Percentiles rank a stretch among this genome's conserved stretches.
phyloP scores from a whole-genome alignment of 257 asterid species.

The Paulownia fortunei region DNA sequence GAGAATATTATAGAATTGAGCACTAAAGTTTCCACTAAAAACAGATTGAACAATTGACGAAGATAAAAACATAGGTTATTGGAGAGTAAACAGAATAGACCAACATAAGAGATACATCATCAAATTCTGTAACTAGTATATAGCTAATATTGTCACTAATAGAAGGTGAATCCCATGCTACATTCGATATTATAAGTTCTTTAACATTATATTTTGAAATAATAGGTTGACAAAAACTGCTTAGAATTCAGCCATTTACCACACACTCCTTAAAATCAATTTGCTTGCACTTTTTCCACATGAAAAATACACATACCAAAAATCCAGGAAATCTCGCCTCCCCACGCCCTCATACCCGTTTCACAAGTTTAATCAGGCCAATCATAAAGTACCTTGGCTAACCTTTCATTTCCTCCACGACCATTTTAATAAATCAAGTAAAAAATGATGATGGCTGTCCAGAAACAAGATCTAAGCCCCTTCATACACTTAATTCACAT shows the following conservation, averaged over 20 bases:
- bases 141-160: background rate
- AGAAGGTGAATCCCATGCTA: too few relatives aligned
- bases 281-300: background rate
- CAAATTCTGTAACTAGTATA: background rate
- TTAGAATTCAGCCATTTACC: background rate
- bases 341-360: background rate
- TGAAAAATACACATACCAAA: background rate
- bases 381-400: background rate
- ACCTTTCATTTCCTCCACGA: background rate
- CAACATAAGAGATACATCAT: background rate
- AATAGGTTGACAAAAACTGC: background rate
- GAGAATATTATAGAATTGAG: background rate
- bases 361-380: conserved; percentile 4
- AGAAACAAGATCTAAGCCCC: background rate
- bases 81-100: too few relatives aligned
- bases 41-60: background rate
- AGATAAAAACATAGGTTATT: background rate
- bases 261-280: background rate
- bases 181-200: too few relatives aligned
- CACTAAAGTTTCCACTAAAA: background rate
- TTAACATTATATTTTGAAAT: too few relatives aligned
- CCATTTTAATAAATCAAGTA: background rate
- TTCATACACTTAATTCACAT: background rate
- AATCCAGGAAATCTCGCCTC: background rate
- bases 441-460: background rate